Conservation (phyloP, 495 filamentous ascomycete species). For the Lepidopterella palustris region DNA sequence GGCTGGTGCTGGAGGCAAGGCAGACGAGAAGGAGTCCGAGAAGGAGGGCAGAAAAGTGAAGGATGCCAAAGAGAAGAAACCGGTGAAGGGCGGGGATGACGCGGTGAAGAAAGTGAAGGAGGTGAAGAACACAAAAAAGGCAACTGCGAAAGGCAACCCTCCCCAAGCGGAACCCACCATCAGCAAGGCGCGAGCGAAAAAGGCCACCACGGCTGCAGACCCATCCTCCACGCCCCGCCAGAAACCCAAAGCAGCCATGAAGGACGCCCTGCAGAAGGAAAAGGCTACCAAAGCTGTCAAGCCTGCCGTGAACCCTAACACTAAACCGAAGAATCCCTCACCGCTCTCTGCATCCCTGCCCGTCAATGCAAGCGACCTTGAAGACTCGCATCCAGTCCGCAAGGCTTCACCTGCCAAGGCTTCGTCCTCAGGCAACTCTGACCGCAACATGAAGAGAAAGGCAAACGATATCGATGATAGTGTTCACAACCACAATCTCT, state of each 20-base stretch:
- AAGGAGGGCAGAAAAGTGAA: conserved; percentile 38
- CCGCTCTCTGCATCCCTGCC: conserved; percentile 29
- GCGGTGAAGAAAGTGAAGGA: conserved; percentile 5
- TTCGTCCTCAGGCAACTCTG: conserved; percentile 14
- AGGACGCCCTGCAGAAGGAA: background rate
- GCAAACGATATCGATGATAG: conserved; percentile 27
- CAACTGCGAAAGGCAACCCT: conserved; percentile 7
- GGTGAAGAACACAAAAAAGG: conserved; percentile 20
- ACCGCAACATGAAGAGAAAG: conserved; percentile 31
- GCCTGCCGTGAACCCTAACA: conserved; percentile 18
- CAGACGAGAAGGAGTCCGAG: conserved; percentile 53
- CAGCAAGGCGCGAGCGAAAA: conserved; percentile 15
- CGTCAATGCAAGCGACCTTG: conserved; percentile 32
- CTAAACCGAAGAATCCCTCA: conserved; percentile 32
- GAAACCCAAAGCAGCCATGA: background rate
- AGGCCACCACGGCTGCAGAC: conserved; percentile 1
- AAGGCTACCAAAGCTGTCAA: background rate
- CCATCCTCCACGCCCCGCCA: conserved; percentile 14
- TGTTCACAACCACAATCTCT: conserved; percentile 22
- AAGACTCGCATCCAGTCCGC: conserved; percentile 25
- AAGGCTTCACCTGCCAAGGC: conserved; percentile 25
- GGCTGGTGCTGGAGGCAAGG: conserved; percentile 28
- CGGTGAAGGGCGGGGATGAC: background rate
- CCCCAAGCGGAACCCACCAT: background rate
- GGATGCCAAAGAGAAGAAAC: conserved; percentile 8